Evolutionary conservation across 768 basidiomycete species (phyloP).

Genomic region (Termitomyces sp.): DNA sequence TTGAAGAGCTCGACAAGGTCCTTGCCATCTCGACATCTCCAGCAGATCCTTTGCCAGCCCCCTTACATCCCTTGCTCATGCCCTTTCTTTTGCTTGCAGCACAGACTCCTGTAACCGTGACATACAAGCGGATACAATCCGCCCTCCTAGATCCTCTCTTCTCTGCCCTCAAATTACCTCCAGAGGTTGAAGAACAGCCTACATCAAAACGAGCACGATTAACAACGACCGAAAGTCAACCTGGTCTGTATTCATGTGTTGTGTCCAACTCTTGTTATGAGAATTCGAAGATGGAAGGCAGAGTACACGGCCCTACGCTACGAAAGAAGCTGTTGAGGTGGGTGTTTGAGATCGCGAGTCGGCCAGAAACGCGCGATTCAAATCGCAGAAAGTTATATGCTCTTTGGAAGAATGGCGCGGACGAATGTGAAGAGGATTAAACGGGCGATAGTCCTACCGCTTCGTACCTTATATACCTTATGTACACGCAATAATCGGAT

Average conservation of each 20-base stretch:
- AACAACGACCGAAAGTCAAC: constrained; percentile 16
- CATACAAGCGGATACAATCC: constrained; percentile 72
- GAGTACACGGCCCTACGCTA: constrained; percentile 34
- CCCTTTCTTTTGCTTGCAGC: constrained; percentile 79
- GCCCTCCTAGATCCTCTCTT: constrained; percentile 72
- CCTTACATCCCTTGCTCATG: constrained; percentile 42
- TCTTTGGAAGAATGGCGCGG: constrained; percentile 65
- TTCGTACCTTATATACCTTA: not conserved
- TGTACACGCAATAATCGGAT: not conserved
- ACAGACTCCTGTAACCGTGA: constrained; percentile 57
- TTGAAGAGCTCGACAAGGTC: constrained; percentile 84
- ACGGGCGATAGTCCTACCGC: constrained; percentile 21
- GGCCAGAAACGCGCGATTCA: constrained; percentile 69
- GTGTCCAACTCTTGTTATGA: constrained; percentile 54
- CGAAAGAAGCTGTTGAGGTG: constrained; percentile 55
- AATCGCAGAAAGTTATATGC: constrained; percentile 84
- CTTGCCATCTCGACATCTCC: constrained; percentile 40
- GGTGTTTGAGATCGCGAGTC: constrained; percentile 75
- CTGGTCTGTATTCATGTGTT: constrained; percentile 40
- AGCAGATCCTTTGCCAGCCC: constrained; percentile 36
- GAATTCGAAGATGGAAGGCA: constrained; percentile 38
- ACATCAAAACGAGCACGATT: constrained; percentile 48
- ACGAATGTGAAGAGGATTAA: constrained; percentile 36
- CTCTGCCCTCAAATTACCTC: constrained; percentile 41
- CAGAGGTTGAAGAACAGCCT: constrained; percentile 39